Evolutionary conservation across 2,329 filamentous ascomycete species (phyloP), one percentile per base, ranked within the genome.

Genomic region (Sporothrix variecibatus): DNA sequence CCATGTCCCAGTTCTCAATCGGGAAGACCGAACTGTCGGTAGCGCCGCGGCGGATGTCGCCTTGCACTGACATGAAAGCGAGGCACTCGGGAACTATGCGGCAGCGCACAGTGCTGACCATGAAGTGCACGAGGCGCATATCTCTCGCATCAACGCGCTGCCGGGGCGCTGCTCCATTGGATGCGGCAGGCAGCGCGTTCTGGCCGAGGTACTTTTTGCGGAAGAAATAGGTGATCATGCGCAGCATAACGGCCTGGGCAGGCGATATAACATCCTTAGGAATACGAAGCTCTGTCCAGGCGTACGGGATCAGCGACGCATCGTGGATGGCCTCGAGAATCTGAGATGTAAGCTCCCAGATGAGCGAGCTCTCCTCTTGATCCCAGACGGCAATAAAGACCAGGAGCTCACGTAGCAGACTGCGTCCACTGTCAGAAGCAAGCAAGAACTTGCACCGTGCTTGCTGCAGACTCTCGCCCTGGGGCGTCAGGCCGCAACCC

Each of bases 331-430:
- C 94, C 80, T 97, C 94, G 83, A 98, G 94, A 75, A 98, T 97
- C 82, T 98, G 95, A 62, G 94, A 93, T 82, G 97, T 98, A 81
- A 98, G 94, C 81, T 97, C 95, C 85, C 97, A 98, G 79, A 98
- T 97, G 51, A 97, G 89, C 75, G 97, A 94, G 75, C 95, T 92
- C 81, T 98, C 95, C 56, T 94, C 92, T 79, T 98, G 91, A 80
- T 98, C 95, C 95, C 95, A 98, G 9, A 97, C 95, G 5, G 95
- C 95, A 76, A 98, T 97, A 81, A 98, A 98, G 74, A 98, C 97
- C 60, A 98, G 86, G 79, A 98, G 89, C 81, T 98, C 95, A 73
- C 95, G 88, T 1, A 98, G 86, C 3, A 98, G 86, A 80, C 97
- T 97, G 78, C 95, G 91, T 2, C 95, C 95, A 76, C 94, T 97